Conservation (phyloP, 441 rosid genomes). For the Erodium texanum region DNA sequence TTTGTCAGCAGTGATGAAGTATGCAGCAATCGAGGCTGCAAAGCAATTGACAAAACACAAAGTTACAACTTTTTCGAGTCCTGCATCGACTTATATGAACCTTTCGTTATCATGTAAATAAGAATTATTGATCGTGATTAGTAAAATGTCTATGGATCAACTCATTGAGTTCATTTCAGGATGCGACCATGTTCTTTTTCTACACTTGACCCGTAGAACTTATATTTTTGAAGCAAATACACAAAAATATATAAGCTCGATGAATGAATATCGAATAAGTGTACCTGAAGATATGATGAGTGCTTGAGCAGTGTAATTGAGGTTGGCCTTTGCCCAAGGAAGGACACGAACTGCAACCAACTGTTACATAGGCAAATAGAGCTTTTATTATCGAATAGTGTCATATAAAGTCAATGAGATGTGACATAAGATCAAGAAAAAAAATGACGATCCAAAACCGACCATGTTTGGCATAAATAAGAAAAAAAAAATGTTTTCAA, state of each 20-base stretch:
- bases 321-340: constrained; percentile 85
- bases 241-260: background rate
- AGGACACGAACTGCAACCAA: constrained; percentile 43
- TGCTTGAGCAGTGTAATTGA: constrained; percentile 77
- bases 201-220: no score
- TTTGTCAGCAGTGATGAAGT: constrained; percentile 58
- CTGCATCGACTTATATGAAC: background rate
- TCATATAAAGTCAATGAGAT: no score
- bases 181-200: no score
- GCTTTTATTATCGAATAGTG: background rate
- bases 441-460: background rate
- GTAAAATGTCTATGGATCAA: background rate
- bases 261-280: background rate
- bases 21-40: constrained; percentile 51
- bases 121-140: background rate
- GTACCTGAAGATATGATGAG: constrained; percentile 63
- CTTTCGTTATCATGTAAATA: background rate
- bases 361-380: constrained; percentile 21
- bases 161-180: background rate
- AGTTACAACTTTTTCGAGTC: background rate
- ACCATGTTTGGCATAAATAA: background rate
- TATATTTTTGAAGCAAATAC: background rate
- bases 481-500: background rate
- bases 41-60: background rate
- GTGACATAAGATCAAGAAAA: background rate